These are phyloP conservation scores for Leishmania martiniquensis DNA, from an alignment of 208 protist species.

Conservation along the genomic window DNA sequence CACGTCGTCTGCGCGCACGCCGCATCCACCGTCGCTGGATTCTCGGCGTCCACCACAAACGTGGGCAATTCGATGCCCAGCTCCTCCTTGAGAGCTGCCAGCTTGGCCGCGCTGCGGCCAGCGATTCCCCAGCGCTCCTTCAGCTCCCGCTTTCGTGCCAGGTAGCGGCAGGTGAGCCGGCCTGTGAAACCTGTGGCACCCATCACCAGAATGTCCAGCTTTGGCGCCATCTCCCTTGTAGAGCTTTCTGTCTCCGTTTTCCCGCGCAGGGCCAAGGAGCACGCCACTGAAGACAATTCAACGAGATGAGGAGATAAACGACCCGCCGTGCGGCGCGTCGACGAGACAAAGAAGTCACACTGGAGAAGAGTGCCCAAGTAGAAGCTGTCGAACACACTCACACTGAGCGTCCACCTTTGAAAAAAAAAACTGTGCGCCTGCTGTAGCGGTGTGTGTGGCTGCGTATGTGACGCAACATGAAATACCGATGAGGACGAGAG, in stretches of 20 bases:
- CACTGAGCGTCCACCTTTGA: too few relatives aligned
- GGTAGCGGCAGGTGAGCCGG: conserved; percentile 67
- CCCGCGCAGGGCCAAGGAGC: background rate
- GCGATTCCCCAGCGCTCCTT: conserved; percentile 73
- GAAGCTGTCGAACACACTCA: too few relatives aligned
- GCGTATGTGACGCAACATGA: background rate
- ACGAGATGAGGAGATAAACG: too few relatives aligned
- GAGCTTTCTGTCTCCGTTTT: background rate
- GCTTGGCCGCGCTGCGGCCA: conserved; percentile 69
- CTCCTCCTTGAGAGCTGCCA: conserved; percentile 54
- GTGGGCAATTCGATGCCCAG: conserved; percentile 47
- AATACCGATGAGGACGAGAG: background rate
- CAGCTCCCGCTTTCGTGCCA: conserved; percentile 35
- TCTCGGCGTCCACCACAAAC: conserved; percentile 49
- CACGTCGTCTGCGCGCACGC: conserved; percentile 50
- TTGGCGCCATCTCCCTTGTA: conserved; percentile 18
- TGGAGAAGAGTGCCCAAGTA: too few relatives aligned
- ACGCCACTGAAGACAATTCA: background rate
- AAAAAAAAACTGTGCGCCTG: background rate
- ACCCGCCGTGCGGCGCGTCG: too few relatives aligned
- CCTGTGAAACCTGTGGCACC: conserved; percentile 92
- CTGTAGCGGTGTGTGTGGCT: background rate
- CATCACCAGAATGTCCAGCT: conserved; percentile 77
- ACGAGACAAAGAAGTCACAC: too few relatives aligned
- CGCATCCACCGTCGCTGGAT: conserved; percentile 59